A percentile compares a stretch with the other conserved stretches of the same genome.
phyloP scores from a whole-genome alignment of 2,329 filamentous ascomycete species.

The Colletotrichum sp. region DNA sequence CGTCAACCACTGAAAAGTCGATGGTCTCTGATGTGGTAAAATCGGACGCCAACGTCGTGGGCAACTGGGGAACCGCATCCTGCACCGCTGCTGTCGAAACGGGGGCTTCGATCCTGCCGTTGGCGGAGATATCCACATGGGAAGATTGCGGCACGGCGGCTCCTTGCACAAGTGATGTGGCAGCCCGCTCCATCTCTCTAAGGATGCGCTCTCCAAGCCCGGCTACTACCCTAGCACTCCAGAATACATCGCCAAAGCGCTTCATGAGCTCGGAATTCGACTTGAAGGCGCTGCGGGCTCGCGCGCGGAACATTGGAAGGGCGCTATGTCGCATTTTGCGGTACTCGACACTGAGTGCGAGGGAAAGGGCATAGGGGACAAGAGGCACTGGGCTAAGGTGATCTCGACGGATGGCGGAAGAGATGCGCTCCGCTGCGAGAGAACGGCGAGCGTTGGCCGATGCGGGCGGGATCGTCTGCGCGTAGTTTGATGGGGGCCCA shows the following conservation, averaged over 20 bases:
- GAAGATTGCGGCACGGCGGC: background rate
- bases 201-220: constrained; percentile 60
- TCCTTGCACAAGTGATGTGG: constrained; percentile 41
- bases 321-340: constrained; percentile 68
- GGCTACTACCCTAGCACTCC: constrained; percentile 60
- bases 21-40: constrained; percentile 30
- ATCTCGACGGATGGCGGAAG: constrained; percentile 57
- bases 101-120: background rate
- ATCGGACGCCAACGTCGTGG: background rate
- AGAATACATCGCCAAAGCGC: constrained; percentile 61
- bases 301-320: constrained; percentile 61
- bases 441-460: constrained; percentile 62
- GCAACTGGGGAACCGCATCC: constrained; percentile 7
- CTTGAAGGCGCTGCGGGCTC: constrained; percentile 60
- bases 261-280: constrained; percentile 59
- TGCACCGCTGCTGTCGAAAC: background rate
- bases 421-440: constrained; percentile 62
- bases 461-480: constrained; percentile 46
- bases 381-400: constrained; percentile 60
- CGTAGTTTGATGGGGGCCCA: constrained; percentile 41
- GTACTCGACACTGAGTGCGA: constrained; percentile 67
- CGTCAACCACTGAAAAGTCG: constrained; percentile 47
- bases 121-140: background rate
- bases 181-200: constrained; percentile 60
- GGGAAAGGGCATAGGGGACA: constrained; percentile 65